These are phyloP conservation scores for Prunus fruticosa DNA, from an alignment of 306 rosid species.

Conservation along the genomic window DNA sequence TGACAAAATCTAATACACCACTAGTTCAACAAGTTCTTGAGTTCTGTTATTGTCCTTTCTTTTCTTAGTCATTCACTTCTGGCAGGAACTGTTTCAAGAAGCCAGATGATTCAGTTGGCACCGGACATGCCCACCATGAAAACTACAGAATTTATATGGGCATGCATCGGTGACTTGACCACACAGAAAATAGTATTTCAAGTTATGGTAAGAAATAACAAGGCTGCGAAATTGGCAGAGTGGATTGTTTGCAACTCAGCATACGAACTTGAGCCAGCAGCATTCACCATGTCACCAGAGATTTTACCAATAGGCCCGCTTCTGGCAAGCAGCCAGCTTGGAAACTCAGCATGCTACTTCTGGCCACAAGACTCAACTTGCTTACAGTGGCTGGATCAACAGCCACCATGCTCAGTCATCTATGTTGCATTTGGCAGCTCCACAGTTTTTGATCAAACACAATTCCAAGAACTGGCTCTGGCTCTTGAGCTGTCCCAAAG, in stretches of 20 bases:
- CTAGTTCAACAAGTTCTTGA: neutral
- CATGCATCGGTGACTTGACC: neutral
- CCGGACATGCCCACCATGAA: conserved; percentile 27
- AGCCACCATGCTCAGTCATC: neutral
- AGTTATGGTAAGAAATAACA: neutral
- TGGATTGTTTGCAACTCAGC: neutral
- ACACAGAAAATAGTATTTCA: conserved; percentile 6
- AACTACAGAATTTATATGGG: conserved; percentile 23
- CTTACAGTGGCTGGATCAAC: neutral
- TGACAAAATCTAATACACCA: too few species aligned
- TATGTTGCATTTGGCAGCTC: conserved; percentile 1
- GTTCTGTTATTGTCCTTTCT: neutral
- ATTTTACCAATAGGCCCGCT: neutral
- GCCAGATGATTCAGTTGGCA: conserved; percentile 17
- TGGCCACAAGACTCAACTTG: neutral
- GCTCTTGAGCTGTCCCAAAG: neutral
- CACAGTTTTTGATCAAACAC: neutral
- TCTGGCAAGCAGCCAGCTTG: neutral
- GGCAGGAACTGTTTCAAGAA: conserved; percentile 12
- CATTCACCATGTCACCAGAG: neutral
- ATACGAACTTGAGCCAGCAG: neutral
- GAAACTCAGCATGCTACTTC: neutral
- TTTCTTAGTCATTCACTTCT: neutral
- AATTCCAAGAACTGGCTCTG: neutral
- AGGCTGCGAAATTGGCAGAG: neutral